Conservation (phyloP, 2,329 filamentous ascomycete genomes). For the Hymenoscyphus fraxineus region DNA sequence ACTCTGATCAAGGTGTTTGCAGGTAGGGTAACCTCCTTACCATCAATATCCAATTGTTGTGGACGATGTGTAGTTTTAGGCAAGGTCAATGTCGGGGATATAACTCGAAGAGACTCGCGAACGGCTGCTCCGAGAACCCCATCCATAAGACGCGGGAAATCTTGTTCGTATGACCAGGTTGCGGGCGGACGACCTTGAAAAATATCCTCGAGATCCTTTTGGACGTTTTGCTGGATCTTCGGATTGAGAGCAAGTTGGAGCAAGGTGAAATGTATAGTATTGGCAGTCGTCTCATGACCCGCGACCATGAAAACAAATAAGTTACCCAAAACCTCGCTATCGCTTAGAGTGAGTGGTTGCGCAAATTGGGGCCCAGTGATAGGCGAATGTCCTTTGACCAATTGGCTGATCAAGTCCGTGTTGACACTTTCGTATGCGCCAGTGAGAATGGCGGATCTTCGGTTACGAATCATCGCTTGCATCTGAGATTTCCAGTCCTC, state of each 20-base stretch:
- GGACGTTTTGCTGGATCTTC: slow-evolving; percentile 58
- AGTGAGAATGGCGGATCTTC: slow-evolving; percentile 9
- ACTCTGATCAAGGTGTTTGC: slow-evolving; percentile 53
- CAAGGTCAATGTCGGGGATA: slow-evolving; percentile 67
- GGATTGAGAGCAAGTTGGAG: slow-evolving; percentile 65
- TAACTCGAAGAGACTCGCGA: slow-evolving; percentile 70
- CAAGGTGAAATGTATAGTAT: slow-evolving; percentile 66
- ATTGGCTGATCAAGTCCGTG: slow-evolving; percentile 11
- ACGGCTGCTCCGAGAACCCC: slow-evolving; percentile 70
- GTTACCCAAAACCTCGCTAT: slow-evolving; percentile 67
- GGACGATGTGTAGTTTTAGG: slow-evolving; percentile 56
- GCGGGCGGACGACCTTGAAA: slow-evolving; percentile 54
- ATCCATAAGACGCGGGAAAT: slow-evolving; percentile 60
- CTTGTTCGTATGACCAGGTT: slow-evolving; percentile 66
- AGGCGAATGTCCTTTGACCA: slow-evolving; percentile 7
- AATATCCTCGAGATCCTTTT: slow-evolving; percentile 63
- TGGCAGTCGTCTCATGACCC: slow-evolving; percentile 76
- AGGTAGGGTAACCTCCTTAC: slow-evolving; percentile 55
- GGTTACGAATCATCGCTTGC: slow-evolving; percentile 17
- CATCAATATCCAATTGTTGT: slow-evolving; percentile 57
- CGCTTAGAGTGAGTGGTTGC: slow-evolving; percentile 37
- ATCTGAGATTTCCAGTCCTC: slow-evolving; percentile 18
- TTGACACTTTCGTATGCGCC: background rate
- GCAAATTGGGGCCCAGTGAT: background rate
- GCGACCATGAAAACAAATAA: slow-evolving; percentile 65